A percentile compares a stretch with the other conserved stretches of the same genome.
Evolutionary conservation across 2,329 filamentous ascomycete genomes (phyloP).

Genomic region (Remersonia thermophila): DNA sequence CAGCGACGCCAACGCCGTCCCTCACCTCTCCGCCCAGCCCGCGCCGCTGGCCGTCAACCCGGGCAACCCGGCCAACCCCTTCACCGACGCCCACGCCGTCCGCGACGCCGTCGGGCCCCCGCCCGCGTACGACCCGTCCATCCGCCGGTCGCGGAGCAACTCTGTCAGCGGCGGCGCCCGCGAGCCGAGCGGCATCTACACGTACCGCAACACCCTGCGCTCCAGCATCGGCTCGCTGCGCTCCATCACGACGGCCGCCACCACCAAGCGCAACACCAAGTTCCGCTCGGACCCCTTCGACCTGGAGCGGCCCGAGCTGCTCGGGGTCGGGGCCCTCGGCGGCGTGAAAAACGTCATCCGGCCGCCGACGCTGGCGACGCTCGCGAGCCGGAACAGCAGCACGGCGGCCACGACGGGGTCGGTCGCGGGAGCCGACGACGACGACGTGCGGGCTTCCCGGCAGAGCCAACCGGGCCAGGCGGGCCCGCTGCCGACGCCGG

Average conservation of each 20-base stretch:
- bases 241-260: conserved; percentile 26
- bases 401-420: conserved; percentile 18
- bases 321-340: conserved; percentile 19
- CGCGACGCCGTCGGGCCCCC: conserved; percentile 17
- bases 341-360: not conserved
- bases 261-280: conserved; percentile 31
- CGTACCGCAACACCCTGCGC: conserved; percentile 26
- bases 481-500: too few species aligned
- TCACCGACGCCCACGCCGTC: conserved; percentile 37
- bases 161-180: conserved; percentile 9
- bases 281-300: conserved; percentile 55
- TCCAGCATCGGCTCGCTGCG: conserved; percentile 31
- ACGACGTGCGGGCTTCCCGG: too few species aligned
- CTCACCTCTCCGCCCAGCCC: conserved; percentile 28
- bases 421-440: too few species aligned
- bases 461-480: too few species aligned
- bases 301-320: conserved; percentile 41
- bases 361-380: not conserved
- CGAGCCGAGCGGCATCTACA: conserved; percentile 27
- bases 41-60: conserved; percentile 22
- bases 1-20: conserved; percentile 33
- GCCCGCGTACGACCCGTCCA: conserved; percentile 33
- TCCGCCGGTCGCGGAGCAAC: conserved; percentile 32
- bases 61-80: conserved; percentile 29
- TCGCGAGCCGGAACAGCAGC: conserved; percentile 18